Percentiles rank a stretch among this genome's conserved stretches.
phyloP scores from a whole-genome alignment of 495 filamentous ascomycete species.

The Penicillium lividum region DNA sequence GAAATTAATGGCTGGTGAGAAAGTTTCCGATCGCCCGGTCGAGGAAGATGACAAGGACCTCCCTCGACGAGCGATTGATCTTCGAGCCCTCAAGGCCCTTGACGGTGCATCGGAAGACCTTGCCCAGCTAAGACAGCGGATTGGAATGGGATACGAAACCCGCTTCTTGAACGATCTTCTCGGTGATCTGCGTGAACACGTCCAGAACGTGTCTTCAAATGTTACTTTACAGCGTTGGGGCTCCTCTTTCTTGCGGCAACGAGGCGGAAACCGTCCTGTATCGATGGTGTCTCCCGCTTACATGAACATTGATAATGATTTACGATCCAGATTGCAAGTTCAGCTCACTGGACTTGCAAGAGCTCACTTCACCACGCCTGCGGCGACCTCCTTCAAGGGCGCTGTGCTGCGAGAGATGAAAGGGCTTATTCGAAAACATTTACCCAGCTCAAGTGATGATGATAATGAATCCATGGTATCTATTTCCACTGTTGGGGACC shows the following conservation, averaged over 20 bases:
- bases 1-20: conserved; percentile 71
- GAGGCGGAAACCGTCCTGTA: conserved; percentile 66
- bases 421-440: conserved; percentile 75
- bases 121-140: conserved; percentile 68
- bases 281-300: conserved; percentile 72
- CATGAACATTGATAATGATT: conserved; percentile 63
- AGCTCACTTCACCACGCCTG: conserved; percentile 73
- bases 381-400: conserved; percentile 84
- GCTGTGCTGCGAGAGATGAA: conserved; percentile 84
- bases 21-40: conserved; percentile 28
- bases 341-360: conserved; percentile 77
- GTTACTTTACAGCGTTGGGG: conserved; percentile 81
- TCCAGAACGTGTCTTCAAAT: conserved; percentile 68
- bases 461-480: conserved; percentile 91
- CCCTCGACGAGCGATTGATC: conserved; percentile 54
- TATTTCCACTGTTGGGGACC: conserved; percentile 73
- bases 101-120: conserved; percentile 79
- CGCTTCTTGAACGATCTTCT: conserved; percentile 79
- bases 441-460: conserved; percentile 91
- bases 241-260: conserved; percentile 58
- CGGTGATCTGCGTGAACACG: conserved; percentile 76
- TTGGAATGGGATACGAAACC: conserved; percentile 83
- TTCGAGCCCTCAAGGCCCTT: conserved; percentile 76
- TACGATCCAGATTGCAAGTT: conserved; percentile 65
- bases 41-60: conserved; percentile 28